Conservation (phyloP, 2,329 filamentous ascomycete genomes). For the Sclerotinia trifoliorum region DNA sequence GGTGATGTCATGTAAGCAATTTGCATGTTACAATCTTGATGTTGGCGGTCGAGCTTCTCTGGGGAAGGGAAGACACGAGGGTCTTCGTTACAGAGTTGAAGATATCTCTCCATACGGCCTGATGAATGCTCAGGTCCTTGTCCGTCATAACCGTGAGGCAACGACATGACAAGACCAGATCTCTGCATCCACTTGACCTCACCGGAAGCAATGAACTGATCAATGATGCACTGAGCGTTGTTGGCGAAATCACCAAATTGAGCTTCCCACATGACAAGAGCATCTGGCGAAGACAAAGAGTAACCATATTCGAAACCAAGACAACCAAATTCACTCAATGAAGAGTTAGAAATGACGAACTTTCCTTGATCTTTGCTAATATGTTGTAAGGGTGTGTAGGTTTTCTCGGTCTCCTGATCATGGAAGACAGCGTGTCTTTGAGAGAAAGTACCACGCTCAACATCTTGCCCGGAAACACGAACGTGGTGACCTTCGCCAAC, state of each 20-base stretch:
- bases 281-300: constrained; percentile 93
- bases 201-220: constrained; percentile 97
- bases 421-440: constrained; percentile 97
- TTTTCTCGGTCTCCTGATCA: constrained; percentile 91
- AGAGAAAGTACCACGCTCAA: constrained; percentile 98
- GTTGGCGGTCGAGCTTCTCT: constrained; percentile 91
- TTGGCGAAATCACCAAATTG: constrained; percentile 99
- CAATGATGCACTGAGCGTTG: constrained; percentile 98
- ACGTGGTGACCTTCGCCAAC: constrained; percentile 95
- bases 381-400: constrained; percentile 89
- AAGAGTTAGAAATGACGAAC: constrained; percentile 97
- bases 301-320: constrained; percentile 99
- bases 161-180: constrained; percentile 91
- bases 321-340: constrained; percentile 65
- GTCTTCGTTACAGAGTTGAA: constrained; percentile 97
- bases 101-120: constrained; percentile 92
- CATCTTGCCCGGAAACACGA: constrained; percentile 96
- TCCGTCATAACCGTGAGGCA: constrained; percentile 96
- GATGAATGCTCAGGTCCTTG: constrained; percentile 99
- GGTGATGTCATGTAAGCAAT: constrained; percentile 97
- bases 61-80: constrained; percentile 84
- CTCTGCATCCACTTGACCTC: constrained; percentile 99
- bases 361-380: constrained; percentile 88
- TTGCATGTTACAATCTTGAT: constrained; percentile 99
- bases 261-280: constrained; percentile 98